These are phyloP conservation scores for Erythrobasidium hasegawianum DNA, from an alignment of 1,284 basidiomycete species.

Conservation along the genomic window DNA sequence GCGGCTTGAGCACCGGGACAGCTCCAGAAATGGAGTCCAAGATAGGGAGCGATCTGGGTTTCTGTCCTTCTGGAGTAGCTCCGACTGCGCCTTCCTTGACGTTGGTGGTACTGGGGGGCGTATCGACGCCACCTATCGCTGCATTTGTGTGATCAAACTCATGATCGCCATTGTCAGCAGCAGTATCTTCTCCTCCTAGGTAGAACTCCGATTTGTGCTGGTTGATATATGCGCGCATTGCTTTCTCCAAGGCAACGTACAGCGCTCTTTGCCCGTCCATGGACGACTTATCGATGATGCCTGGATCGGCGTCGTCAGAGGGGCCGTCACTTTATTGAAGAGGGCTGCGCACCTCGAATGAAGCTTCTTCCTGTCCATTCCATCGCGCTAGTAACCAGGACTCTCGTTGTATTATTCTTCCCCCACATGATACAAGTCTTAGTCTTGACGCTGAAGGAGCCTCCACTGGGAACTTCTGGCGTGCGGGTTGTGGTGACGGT, in stretches of 20 bases:
- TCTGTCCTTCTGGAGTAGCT: neutral
- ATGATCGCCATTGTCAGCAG: neutral
- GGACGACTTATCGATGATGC: conserved; percentile 85
- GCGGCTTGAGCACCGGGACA: conserved; percentile 18
- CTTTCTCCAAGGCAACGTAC: conserved; percentile 77
- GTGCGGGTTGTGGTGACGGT: conserved; percentile 87
- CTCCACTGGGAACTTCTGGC: conserved; percentile 90
- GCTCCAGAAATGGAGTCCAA: conserved; percentile 6
- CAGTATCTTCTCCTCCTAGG: conserved; percentile 16
- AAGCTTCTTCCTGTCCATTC: conserved; percentile 97
- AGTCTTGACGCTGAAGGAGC: conserved; percentile 89
- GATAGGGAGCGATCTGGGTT: neutral
- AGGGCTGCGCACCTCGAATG: conserved; percentile 59
- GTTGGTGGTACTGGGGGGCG: neutral
- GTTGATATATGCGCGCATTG: conserved; percentile 81
- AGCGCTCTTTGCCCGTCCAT: conserved; percentile 94
- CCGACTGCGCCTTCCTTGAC: neutral
- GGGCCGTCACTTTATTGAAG: neutral
- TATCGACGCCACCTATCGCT: neutral
- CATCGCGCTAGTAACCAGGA: conserved; percentile 84
- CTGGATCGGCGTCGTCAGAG: no score
- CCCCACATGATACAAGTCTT: conserved; percentile 94
- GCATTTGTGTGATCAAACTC: neutral
- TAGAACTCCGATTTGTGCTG: conserved; percentile 85
- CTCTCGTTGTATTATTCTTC: conserved; percentile 66